Base-by-base conservation (phyloP, 1,139 yeast species). In the Saccharomyces hybrid region DNA sequence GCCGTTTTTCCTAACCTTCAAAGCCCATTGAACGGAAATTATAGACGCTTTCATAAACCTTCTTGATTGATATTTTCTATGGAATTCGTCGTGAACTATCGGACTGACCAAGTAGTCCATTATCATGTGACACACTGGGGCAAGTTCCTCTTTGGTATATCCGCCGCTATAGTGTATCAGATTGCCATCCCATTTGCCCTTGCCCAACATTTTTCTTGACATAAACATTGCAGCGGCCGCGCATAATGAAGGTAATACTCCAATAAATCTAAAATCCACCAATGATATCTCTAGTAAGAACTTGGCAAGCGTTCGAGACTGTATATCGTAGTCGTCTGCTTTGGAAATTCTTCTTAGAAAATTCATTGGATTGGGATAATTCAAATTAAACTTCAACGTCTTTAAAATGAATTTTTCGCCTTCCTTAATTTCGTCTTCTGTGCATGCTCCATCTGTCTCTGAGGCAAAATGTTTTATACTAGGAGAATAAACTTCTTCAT, bases 401-500 rank as follows among this genome's bases (percentile, higher is more conserved):
- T 88, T 86, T 57, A 91, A 73, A 54, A 91, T 85, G 66, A 82
- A 86, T 67, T 85, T 86, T 70, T 91, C 98, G 44, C 96, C 96
- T 66, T 84, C 87, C 63, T 90, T 78, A 54, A 91, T 88, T 67
- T 88, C 96, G 55, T 86, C 91, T 67, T 85, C 95, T 26, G 86
- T 79, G 32, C 72, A 69, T 62, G 86, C 88, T 23, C 90, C 87
- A 67, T 88, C 96, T 48, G 96, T 87, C 63, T 88, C 89, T 68
- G 86, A 87, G 13, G 96, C 91, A 72, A 89, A 90, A 73, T 89
- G 88, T 62, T 84, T 82, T 54, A 90, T 88, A 46, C 95, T 84
- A n/a, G 98, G 98, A 8, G 93, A 82, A 68, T 88, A 88, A 49
- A 91, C 96, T 73, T 91, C 98, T 73, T 91, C 98, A 69, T 88